Evolutionary conservation across 345 rosid genomes (phyloP).

Genomic region (Adansonia digitata): DNA sequence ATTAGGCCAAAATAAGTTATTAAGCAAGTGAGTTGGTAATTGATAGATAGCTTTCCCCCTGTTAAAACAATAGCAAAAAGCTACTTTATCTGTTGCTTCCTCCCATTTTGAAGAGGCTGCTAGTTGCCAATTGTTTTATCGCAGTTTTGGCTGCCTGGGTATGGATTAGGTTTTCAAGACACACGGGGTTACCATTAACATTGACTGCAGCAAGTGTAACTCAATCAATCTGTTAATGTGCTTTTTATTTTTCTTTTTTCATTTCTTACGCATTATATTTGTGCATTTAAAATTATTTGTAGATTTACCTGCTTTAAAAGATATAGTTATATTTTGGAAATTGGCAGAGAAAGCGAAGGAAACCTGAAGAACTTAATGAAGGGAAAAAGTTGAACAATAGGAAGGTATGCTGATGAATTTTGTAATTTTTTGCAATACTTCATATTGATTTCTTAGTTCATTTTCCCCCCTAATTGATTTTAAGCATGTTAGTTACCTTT

Average conservation of each 20-base stretch:
- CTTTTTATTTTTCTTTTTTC: neutral
- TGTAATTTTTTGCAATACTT: neutral
- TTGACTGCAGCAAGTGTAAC: neutral
- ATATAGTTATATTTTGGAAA: slow-evolving; percentile 17
- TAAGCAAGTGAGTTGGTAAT: neutral
- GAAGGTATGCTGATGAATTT: slow-evolving; percentile 53
- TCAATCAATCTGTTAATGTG: neutral
- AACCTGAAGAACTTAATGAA: slow-evolving; percentile 51
- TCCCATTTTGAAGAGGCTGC: neutral
- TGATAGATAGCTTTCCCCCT: neutral
- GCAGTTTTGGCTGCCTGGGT: neutral
- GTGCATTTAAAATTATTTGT: neutral
- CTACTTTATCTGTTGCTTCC: neutral
- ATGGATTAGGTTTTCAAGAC: neutral
- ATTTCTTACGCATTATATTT: neutral
- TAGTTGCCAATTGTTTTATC: neutral
- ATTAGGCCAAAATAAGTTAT: neutral
- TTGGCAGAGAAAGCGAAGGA: slow-evolving; percentile 83
- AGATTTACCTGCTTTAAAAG: neutral
- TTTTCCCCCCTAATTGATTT: neutral
- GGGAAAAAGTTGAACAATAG: slow-evolving; percentile 55
- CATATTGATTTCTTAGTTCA: neutral
- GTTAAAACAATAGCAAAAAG: neutral
- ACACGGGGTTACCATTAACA: neutral
- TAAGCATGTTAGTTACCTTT: neutral